Percentiles rank a stretch among this genome's conserved stretches.
Conservation (phyloP, 495 filamentous ascomycete genomes). For the Neurospora sp. region DNA sequence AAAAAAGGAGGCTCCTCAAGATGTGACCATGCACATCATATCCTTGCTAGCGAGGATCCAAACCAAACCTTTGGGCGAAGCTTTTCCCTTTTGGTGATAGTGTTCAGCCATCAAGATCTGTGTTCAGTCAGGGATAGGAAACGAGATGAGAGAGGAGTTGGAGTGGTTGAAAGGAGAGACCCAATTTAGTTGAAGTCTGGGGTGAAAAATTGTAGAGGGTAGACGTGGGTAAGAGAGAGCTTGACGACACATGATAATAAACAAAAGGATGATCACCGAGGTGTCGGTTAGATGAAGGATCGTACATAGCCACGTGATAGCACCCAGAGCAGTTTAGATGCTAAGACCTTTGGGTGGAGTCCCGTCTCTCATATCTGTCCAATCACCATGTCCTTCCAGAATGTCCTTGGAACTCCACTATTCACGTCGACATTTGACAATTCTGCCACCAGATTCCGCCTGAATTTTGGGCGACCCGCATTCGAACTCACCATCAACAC, state of each 20-base stretch:
- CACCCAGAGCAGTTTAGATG: neutral
- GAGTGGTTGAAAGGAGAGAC: neutral
- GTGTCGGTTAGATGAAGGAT: neutral
- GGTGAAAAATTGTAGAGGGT: neutral
- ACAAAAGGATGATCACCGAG: neutral
- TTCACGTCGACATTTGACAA: neutral
- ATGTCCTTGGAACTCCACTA: neutral
- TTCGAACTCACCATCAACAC: neutral
- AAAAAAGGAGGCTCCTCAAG: neutral
- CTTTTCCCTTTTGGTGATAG: neutral
- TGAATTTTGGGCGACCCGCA: conserved; percentile 6
- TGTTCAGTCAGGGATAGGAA: neutral
- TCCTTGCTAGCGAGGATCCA: neutral
- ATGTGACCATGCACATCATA: neutral
- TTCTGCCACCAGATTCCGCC: conserved; percentile 8
- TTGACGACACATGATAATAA: neutral
- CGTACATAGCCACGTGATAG: too few species aligned
- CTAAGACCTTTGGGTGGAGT: neutral
- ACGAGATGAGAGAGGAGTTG: neutral
- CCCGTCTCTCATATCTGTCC: neutral
- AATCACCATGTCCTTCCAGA: neutral
- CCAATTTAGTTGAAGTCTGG: neutral
- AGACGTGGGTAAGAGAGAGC: neutral
- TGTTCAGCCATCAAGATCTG: neutral
- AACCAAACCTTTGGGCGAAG: neutral